These are phyloP conservation scores for Tetratostichococcus sp. DNA, from an alignment of 139 green algal species.

Conservation along the genomic window DNA sequence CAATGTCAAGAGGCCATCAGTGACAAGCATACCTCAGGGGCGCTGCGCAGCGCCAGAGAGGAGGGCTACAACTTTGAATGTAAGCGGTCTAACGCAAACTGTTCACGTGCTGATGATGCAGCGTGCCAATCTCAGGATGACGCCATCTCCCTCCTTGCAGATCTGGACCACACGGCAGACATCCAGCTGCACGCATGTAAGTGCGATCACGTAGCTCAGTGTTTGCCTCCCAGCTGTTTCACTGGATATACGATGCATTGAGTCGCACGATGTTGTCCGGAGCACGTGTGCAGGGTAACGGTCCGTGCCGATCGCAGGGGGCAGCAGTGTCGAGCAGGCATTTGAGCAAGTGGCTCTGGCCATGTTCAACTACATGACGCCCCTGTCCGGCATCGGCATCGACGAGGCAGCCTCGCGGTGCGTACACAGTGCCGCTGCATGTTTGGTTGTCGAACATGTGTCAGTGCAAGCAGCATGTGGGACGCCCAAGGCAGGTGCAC, in stretches of 20 bases:
- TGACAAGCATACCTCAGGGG: not conserved
- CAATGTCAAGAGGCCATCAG: too few species aligned
- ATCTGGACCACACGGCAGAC: slow-evolving; percentile 87
- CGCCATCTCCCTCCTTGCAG: slow-evolving; percentile 13
- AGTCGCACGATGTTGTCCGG: too few species aligned
- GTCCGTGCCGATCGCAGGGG: slow-evolving; percentile 51
- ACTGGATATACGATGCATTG: too few species aligned
- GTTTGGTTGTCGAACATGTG: too few species aligned
- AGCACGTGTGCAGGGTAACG: slow-evolving; percentile 11
- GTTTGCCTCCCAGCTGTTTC: too few species aligned
- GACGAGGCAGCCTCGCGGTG: not conserved
- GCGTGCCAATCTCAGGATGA: not conserved
- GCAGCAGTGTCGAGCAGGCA: slow-evolving; percentile 46
- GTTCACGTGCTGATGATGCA: not conserved
- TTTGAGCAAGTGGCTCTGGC: slow-evolving; percentile 61
- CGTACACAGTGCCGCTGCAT: not conserved
- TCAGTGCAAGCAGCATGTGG: too few species aligned
- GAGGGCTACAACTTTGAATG: not conserved
- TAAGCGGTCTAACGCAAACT: not conserved
- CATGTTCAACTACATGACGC: slow-evolving; percentile 90
- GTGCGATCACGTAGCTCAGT: too few species aligned
- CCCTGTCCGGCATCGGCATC: slow-evolving; percentile 40
- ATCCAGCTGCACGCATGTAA: slow-evolving; percentile 80
- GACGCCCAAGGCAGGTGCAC: too few species aligned
- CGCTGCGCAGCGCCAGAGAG: not conserved